Conservation (phyloP, 345 rosid species). For the Toxicodendron radicans region DNA sequence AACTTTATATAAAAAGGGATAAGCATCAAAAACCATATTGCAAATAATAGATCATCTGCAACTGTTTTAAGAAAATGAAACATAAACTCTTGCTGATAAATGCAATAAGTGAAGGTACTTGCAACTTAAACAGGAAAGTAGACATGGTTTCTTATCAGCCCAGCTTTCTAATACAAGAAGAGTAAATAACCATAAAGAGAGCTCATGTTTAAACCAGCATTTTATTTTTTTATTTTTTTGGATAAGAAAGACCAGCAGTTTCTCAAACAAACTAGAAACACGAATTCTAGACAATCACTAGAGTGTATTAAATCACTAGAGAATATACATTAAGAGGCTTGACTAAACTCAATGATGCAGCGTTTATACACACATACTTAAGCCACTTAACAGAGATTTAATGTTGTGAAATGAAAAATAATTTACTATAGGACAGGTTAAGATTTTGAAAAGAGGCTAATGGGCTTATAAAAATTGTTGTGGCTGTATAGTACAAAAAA, state of each 20-base stretch:
- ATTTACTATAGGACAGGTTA: background rate
- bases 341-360: background rate
- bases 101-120: background rate
- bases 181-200: background rate
- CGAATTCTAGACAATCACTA: background rate
- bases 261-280: constrained; percentile 6
- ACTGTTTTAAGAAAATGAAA: background rate
- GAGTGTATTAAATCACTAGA: background rate
- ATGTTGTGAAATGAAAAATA: background rate
- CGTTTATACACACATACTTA: background rate
- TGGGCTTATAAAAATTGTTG: background rate
- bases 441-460: background rate
- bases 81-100: background rate
- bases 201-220: background rate
- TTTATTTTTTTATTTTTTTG: too few species aligned
- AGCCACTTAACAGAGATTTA: background rate
- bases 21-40: constrained; percentile 16
- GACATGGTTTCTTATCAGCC: background rate
- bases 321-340: background rate
- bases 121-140: constrained; percentile 4
- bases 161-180: background rate
- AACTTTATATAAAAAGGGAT: constrained; percentile 16
- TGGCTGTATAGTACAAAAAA: background rate
- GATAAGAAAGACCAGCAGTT: background rate
- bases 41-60: background rate